phyloP scores from a whole-genome alignment of 345 rosid genomes.

The Cochlearia excelsa region DNA sequence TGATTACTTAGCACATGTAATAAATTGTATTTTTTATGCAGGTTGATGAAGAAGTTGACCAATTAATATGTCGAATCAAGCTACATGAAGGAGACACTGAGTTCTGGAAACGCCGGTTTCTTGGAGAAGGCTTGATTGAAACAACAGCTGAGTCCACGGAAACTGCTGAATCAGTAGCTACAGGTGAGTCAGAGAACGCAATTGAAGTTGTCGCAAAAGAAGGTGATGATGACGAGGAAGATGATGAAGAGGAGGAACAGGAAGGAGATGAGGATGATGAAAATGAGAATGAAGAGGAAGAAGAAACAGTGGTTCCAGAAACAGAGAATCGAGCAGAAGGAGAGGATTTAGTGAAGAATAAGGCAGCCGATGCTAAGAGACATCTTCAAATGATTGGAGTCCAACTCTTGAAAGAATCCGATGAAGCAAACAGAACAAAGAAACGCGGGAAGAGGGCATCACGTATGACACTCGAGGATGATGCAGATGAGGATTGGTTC shows the following conservation, averaged over 20 bases:
- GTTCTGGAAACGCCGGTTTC: constrained; percentile 91
- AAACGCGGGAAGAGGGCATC: constrained; percentile 61
- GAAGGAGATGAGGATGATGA: constrained; percentile 65
- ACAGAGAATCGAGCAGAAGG: constrained; percentile 55
- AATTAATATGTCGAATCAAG: constrained; percentile 75
- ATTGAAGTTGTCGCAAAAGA: constrained; percentile 54
- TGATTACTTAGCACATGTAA: constrained; percentile 11
- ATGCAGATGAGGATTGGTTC: constrained; percentile 88
- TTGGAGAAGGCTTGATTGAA: constrained; percentile 69
- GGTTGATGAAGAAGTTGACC: constrained; percentile 88
- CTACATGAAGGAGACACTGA: constrained; percentile 95
- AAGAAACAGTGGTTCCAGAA: constrained; percentile 61
- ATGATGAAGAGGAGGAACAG: constrained; percentile 33
- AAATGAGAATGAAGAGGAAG: constrained; percentile 54
- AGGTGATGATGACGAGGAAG: constrained; percentile 48
- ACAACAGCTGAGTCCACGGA: constrained; percentile 50
- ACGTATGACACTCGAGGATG: constrained; percentile 68
- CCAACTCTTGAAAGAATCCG: constrained; percentile 83
- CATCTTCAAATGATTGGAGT: constrained; percentile 94
- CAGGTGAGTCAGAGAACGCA: constrained; percentile 53
- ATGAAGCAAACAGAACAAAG: constrained; percentile 52
- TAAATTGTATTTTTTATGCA: constrained; percentile 24
- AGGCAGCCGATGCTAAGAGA: constrained; percentile 75
- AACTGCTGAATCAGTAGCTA: constrained; percentile 40
- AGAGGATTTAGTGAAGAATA: constrained; percentile 61